phyloP scores from a whole-genome alignment of 1,284 basidiomycete species.

The Boletus mariae region DNA sequence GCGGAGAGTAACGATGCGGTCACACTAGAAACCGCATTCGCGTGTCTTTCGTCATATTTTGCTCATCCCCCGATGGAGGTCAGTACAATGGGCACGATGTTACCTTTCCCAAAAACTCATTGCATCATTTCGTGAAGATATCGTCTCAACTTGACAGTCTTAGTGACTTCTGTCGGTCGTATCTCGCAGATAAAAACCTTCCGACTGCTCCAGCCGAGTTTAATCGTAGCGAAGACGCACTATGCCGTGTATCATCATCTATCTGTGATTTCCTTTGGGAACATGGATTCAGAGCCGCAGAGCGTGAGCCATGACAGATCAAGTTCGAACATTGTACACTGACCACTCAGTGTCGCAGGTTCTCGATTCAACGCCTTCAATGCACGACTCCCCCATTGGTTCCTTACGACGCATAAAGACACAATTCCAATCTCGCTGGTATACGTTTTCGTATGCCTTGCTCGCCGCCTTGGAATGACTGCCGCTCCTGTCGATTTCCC shows the following conservation, averaged over 20 bases:
- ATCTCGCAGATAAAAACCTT: constrained; percentile 30
- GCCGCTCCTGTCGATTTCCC: constrained; percentile 58
- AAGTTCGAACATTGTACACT: background rate
- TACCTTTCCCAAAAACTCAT: background rate
- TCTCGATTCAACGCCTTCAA: constrained; percentile 39
- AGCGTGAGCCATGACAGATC: constrained; percentile 28
- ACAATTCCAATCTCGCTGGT: constrained; percentile 61
- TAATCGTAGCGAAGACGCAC: constrained; percentile 26
- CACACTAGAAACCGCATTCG: constrained; percentile 48
- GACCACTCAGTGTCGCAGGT: constrained; percentile 14
- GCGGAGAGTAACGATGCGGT: constrained; percentile 15
- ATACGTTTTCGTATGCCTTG: constrained; percentile 55
- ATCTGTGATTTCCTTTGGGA: constrained; percentile 48
- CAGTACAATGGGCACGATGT: constrained; percentile 7
- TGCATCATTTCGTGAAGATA: constrained; percentile 29
- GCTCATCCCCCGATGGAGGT: constrained; percentile 45
- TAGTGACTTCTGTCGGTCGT: constrained; percentile 38
- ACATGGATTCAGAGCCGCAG: constrained; percentile 41
- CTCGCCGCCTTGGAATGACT: constrained; percentile 46
- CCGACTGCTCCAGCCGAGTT: constrained; percentile 26
- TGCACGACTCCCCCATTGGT: constrained; percentile 58
- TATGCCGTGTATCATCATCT: constrained; percentile 32
- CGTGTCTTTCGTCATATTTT: constrained; percentile 54
- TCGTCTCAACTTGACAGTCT: constrained; percentile 39
- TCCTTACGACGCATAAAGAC: constrained; percentile 45